A percentile compares a stretch with the other conserved stretches of the same genome.
Conservation (phyloP, 202 grass and related monocot genomes). For the Digitaria exilis region DNA sequence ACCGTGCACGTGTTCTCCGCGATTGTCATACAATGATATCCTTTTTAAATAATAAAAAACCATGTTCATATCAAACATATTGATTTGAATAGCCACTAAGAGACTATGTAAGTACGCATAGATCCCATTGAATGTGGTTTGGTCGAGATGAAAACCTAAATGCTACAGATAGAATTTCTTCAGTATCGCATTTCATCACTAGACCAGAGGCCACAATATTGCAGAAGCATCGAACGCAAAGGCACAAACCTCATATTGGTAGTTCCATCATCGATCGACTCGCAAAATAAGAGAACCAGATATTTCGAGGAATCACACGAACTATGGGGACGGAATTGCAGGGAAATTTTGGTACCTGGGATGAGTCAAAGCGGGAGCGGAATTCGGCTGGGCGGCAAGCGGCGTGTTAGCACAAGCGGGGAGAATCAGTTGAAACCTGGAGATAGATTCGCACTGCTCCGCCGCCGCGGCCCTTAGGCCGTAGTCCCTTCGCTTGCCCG, state of each 20-base stretch:
- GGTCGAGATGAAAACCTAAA: background rate
- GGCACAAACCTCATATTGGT: background rate
- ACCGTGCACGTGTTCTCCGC: background rate
- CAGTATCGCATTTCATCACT: background rate
- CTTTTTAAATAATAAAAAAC: background rate
- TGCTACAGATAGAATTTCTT: background rate
- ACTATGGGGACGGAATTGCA: background rate
- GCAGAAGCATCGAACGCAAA: background rate
- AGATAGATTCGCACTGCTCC: background rate
- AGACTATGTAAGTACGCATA: background rate
- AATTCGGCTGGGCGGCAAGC: background rate
- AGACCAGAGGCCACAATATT: background rate
- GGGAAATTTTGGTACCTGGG: conserved; percentile 17
- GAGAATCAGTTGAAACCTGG: background rate
- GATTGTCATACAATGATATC: background rate
- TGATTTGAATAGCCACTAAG: background rate
- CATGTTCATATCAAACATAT: background rate
- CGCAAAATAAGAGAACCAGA: background rate
- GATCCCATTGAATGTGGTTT: background rate
- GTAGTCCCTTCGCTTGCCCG: background rate
- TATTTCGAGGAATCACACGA: background rate
- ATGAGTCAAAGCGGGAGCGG: background rate
- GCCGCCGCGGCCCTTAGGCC: background rate
- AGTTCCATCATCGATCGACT: background rate
- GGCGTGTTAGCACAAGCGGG: background rate